These are phyloP conservation scores for Dictyostelium citrinum DNA, from an alignment of 78 protist species.

Conservation along the genomic window DNA sequence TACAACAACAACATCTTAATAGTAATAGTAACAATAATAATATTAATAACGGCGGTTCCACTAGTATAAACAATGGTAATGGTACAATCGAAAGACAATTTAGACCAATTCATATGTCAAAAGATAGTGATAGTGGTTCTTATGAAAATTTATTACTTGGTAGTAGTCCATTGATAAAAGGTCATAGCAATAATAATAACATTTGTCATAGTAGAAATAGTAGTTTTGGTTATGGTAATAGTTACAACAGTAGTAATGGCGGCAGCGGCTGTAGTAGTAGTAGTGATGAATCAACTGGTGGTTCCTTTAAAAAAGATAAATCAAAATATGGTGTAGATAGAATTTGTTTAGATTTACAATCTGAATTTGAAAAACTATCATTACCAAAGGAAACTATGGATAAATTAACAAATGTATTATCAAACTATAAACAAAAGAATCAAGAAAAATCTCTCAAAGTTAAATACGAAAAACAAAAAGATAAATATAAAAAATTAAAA, in stretches of 20 bases:
- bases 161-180: not conserved
- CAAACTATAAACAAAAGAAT: slow-evolving; percentile 30
- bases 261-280: not conserved
- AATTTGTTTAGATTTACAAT: slow-evolving; percentile 29
- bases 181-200: not conserved
- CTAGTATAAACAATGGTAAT: not conserved
- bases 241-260: not conserved
- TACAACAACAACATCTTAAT: not conserved
- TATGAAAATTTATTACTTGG: not conserved
- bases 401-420: not conserved
- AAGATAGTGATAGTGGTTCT: not conserved
- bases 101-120: slow-evolving; percentile 12
- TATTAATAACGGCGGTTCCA: not conserved
- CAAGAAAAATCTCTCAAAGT: slow-evolving; percentile 60
- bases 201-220: not conserved
- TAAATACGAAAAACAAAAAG: slow-evolving; percentile 56
- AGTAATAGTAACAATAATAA: not conserved
- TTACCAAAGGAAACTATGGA: slow-evolving; percentile 35
- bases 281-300: slow-evolving; percentile 5
- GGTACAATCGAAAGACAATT: not conserved
- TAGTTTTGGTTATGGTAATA: not conserved
- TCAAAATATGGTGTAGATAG: slow-evolving; percentile 74
- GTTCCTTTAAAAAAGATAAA: slow-evolving; percentile 24
- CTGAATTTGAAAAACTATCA: slow-evolving; percentile 30
- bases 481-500: slow-evolving; percentile 57